Conservation (phyloP, 108 stramenopile genomes). For the Craspedostauros australis region DNA sequence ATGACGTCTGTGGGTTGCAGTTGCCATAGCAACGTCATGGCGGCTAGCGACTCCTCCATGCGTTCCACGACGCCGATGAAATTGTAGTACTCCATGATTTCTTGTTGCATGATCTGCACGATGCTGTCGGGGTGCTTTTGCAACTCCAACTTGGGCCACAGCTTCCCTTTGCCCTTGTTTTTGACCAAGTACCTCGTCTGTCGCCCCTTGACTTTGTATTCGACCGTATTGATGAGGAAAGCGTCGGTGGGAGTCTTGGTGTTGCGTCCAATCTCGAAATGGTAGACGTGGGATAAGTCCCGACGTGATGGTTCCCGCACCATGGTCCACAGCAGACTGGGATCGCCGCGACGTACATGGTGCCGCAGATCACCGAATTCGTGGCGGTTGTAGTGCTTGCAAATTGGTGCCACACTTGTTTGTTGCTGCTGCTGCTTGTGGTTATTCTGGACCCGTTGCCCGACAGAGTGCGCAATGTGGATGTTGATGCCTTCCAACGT, state of each 20-base stretch:
- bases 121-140: background rate
- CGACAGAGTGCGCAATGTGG: constrained; percentile 17
- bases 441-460: background rate
- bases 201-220: constrained; percentile 7
- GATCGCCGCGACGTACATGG: constrained; percentile 7
- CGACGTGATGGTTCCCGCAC: constrained; percentile 21
- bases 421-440: background rate
- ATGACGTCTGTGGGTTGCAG: constrained; percentile 8
- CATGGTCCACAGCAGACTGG: constrained; percentile 16
- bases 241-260: background rate
- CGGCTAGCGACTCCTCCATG: constrained; percentile 20
- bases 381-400: constrained; percentile 6
- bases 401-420: background rate
- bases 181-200: constrained; percentile 8
- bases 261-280: constrained; percentile 18
- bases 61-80: constrained; percentile 18
- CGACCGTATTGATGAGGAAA: constrained; percentile 5
- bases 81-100: constrained; percentile 18
- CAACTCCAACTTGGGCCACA: constrained; percentile 12
- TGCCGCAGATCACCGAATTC: constrained; percentile 9
- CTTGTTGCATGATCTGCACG: background rate
- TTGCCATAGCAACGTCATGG: constrained; percentile 18
- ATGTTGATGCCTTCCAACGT: constrained; percentile 19
- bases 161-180: background rate
- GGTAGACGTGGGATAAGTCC: constrained; percentile 12